These are phyloP conservation scores for Cyclotella atomus DNA, from an alignment of 108 stramenopile species.

Conservation along the genomic window DNA sequence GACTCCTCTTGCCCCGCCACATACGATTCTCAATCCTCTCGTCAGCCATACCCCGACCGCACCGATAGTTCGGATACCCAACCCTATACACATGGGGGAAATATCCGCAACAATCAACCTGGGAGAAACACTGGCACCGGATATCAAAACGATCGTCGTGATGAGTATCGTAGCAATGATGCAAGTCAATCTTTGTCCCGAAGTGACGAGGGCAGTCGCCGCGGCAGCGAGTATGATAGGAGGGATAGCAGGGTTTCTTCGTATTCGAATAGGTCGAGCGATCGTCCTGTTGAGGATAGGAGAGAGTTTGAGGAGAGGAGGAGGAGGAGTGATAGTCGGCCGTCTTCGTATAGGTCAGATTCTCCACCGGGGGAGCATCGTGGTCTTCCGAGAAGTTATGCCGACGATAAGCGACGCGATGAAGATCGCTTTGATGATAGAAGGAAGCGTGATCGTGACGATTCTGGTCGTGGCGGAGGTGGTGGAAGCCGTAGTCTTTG, in stretches of 20 bases:
- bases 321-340: background rate
- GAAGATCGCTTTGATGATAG: background rate
- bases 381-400: background rate
- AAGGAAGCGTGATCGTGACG: background rate
- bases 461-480: constrained; percentile 4
- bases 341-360: constrained; percentile 7
- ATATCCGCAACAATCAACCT: constrained; percentile 22
- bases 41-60: background rate
- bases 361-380: background rate
- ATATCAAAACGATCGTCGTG: too few relatives aligned
- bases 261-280: background rate
- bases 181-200: background rate
- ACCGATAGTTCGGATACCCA: constrained; percentile 6
- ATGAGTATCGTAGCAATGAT: too few relatives aligned
- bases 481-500: background rate
- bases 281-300: background rate
- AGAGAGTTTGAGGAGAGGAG: constrained; percentile 7
- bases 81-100: constrained; percentile 1
- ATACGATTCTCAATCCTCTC: constrained; percentile 1
- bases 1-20: too few relatives aligned
- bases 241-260: background rate
- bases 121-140: background rate
- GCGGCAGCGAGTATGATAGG: too few relatives aligned
- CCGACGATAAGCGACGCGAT: background rate
- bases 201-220: too few relatives aligned